phyloP scores from a whole-genome alignment of 163 green algal species.

The Chloromonas sp. region DNA sequence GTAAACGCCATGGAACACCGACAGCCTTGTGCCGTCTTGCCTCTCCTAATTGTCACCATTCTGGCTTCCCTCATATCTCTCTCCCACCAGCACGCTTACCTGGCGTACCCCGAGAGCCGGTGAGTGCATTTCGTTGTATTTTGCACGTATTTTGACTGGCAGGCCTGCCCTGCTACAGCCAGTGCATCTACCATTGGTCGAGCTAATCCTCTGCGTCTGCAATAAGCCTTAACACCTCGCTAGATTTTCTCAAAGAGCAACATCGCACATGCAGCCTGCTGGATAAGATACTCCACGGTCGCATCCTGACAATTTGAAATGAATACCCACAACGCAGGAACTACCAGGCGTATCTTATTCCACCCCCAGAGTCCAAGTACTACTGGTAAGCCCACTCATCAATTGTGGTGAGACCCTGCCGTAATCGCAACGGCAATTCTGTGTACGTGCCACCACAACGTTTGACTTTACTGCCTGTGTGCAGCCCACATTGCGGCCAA shows the following conservation, averaged over 20 bases:
- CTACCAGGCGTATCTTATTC: neutral
- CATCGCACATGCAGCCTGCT: neutral
- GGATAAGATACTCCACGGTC: neutral
- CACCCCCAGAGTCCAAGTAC: neutral
- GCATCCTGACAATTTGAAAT: neutral
- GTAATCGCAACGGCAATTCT: too few species aligned
- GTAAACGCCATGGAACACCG: too few species aligned
- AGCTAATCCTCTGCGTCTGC: too few species aligned
- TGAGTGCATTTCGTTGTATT: neutral
- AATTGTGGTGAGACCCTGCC: too few species aligned
- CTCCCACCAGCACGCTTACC: neutral
- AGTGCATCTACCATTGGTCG: too few species aligned
- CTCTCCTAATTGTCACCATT: too few species aligned
- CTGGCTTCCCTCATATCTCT: too few species aligned
- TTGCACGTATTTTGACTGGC: neutral
- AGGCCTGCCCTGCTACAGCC: neutral
- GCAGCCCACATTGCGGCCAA: neutral
- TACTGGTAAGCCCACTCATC: neutral
- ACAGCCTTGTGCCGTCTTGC: too few species aligned
- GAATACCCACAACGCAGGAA: neutral
- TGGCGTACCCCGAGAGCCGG: neutral
- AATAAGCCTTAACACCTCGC: neutral
- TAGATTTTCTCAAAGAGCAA: neutral
- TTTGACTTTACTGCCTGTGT: too few species aligned
- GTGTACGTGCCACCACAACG: too few species aligned